These are phyloP conservation scores for Heritiera littoralis DNA, from an alignment of 345 rosid species.

Conservation along the genomic window DNA sequence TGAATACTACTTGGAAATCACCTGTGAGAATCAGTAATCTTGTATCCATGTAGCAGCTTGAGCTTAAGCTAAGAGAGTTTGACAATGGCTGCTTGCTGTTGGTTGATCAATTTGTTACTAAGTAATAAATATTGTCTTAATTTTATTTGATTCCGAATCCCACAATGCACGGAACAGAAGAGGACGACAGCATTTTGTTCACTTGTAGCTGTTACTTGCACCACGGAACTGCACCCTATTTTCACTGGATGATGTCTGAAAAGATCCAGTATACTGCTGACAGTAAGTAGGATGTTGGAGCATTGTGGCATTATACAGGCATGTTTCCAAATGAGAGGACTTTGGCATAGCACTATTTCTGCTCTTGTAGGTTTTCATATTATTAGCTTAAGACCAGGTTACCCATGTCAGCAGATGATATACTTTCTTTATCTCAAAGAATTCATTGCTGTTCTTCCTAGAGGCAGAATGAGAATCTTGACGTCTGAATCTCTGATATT, in stretches of 20 bases:
- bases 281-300: background rate
- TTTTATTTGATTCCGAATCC: no score
- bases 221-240: constrained; percentile 60
- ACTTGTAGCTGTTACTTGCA: constrained; percentile 52
- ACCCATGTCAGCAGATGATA: no score
- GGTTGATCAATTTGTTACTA: background rate
- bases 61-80: background rate
- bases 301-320: background rate
- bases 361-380: no score
- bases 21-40: background rate
- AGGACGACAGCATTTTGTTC: constrained; percentile 60
- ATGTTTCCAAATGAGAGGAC: no score
- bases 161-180: no score
- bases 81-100: background rate
- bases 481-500: background rate
- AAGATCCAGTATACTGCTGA: background rate
- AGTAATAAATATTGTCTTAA: no score
- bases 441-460: no score
- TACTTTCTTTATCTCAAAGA: no score
- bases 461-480: background rate
- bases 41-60: background rate
- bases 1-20: background rate
- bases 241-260: constrained; percentile 48
- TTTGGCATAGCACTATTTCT: no score
- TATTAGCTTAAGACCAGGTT: no score